Percentiles rank a stretch among this genome's conserved stretches.
These are phyloP conservation scores for Nakazawaea ernobii DNA, from an alignment of 805 yeast species.

Conservation along the genomic window DNA sequence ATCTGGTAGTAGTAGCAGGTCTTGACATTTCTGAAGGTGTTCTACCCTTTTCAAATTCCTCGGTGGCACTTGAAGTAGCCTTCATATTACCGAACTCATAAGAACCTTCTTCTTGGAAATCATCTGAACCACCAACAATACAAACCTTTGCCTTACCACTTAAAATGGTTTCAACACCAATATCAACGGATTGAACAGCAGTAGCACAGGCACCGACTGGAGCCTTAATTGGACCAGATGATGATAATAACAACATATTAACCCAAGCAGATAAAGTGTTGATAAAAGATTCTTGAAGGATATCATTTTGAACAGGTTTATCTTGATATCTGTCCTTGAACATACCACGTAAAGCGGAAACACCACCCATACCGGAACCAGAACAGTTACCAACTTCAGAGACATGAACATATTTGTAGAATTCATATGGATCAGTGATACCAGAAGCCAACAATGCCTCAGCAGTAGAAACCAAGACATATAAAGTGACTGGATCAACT, in stretches of 20 bases:
- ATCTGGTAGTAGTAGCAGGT: slow-evolving; percentile 93
- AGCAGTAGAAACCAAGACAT: slow-evolving; percentile 86
- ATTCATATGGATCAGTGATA: slow-evolving; percentile 97
- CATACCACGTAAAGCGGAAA: slow-evolving; percentile 94
- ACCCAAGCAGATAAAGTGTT: slow-evolving; percentile 99
- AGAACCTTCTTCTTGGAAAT: slow-evolving; percentile 98
- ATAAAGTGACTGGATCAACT: slow-evolving; percentile 95
- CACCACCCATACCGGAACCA: slow-evolving; percentile 99
- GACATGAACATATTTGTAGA: slow-evolving; percentile 96
- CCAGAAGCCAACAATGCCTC: slow-evolving; percentile 94
- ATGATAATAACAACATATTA: slow-evolving; percentile 91
- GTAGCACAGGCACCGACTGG: slow-evolving; percentile 99
- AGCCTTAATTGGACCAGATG: slow-evolving; percentile 98
- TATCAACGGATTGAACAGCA: slow-evolving; percentile 94
- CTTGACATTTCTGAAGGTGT: slow-evolving; percentile 98
- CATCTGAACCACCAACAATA: slow-evolving; percentile 98
- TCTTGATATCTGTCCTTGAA: slow-evolving; percentile 92
- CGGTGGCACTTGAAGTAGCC: slow-evolving; percentile 87
- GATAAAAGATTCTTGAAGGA: slow-evolving; percentile 96
- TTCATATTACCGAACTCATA: slow-evolving; percentile 98
- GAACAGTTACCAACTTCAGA: slow-evolving; percentile 99
- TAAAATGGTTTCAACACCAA: slow-evolving; percentile 89
- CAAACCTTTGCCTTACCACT: slow-evolving; percentile 94
- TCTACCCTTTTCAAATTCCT: slow-evolving; percentile 92
- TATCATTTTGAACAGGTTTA: slow-evolving; percentile 93